These are phyloP conservation scores for Biscogniauxia marginata DNA, from an alignment of 2,329 filamentous ascomycete genomes.

Conservation along the genomic window DNA sequence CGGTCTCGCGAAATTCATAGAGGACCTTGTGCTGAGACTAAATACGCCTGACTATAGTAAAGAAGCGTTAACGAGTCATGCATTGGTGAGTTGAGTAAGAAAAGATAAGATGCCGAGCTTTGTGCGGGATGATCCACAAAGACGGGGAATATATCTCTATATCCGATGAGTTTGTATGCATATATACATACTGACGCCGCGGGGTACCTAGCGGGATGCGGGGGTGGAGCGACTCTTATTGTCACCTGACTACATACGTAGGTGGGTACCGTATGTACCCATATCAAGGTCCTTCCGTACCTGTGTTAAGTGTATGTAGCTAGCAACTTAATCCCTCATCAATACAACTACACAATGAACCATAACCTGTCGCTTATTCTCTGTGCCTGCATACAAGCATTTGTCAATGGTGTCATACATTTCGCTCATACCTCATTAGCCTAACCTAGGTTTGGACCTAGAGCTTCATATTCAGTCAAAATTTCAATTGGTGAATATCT, in stretches of 20 bases:
- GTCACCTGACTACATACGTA: background rate
- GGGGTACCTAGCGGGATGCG: background rate
- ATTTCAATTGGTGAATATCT: background rate
- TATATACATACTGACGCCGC: background rate
- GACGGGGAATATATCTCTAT: background rate
- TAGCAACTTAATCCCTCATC: too few species aligned
- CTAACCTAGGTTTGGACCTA: background rate
- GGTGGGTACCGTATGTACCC: too few species aligned
- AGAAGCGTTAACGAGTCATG: too few species aligned
- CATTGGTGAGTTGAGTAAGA: background rate
- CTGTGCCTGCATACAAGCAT: too few species aligned
- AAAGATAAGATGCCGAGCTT: background rate
- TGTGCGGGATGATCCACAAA: background rate
- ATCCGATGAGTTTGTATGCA: background rate
- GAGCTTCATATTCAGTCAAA: too few species aligned
- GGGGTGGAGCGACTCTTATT: background rate
- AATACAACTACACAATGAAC: too few species aligned
- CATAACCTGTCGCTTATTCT: too few species aligned
- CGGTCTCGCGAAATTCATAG: slow-evolving; percentile 8
- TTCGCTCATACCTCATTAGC: too few species aligned
- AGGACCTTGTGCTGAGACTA: background rate
- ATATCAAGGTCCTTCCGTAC: too few species aligned
- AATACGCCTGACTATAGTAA: too few species aligned
- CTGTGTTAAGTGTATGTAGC: too few species aligned
- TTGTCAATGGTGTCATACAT: background rate